A percentile compares a stretch with the other conserved stretches of the same genome.
Conservation (phyloP, 108 stramenopile species). For the Cyclotella choctawhatcheeana region DNA sequence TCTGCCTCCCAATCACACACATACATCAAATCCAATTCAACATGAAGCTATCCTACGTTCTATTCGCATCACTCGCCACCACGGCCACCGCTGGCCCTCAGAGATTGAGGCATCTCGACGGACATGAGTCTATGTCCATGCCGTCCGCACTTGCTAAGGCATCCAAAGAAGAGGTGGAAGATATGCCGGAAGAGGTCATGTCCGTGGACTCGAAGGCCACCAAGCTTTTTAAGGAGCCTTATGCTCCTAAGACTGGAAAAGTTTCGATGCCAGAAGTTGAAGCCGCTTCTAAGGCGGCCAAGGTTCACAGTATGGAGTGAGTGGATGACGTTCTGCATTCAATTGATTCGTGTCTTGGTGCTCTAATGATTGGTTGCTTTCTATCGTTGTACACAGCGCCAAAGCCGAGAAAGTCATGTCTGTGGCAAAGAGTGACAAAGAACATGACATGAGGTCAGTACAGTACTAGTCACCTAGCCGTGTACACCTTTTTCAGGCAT, state of each 20-base stretch:
- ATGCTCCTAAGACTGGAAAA: neutral
- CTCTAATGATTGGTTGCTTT: no score
- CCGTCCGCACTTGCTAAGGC: neutral
- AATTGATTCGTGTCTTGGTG: neutral
- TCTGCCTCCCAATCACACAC: neutral
- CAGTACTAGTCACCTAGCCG: no score
- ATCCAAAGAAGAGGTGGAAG: neutral
- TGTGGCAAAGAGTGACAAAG: neutral
- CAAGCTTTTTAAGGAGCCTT: conserved; percentile 15
- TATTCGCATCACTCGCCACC: conserved; percentile 10
- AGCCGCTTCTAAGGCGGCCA: neutral
- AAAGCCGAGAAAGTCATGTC: conserved; percentile 16
- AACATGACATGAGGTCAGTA: neutral
- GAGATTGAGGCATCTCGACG: neutral
- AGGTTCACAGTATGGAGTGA: conserved; percentile 13
- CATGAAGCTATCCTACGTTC: conserved; percentile 14
- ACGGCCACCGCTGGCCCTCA: neutral
- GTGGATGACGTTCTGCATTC: neutral
- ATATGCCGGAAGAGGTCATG: neutral
- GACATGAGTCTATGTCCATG: neutral
- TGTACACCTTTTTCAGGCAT: no score
- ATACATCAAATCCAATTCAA: neutral
- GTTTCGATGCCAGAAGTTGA: conserved; percentile 1
- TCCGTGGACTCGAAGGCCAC: neutral
- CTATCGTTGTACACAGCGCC: neutral